These are phyloP conservation scores for Xylaria bambusicola DNA, from an alignment of 495 filamentous ascomycete species.

Conservation along the genomic window DNA sequence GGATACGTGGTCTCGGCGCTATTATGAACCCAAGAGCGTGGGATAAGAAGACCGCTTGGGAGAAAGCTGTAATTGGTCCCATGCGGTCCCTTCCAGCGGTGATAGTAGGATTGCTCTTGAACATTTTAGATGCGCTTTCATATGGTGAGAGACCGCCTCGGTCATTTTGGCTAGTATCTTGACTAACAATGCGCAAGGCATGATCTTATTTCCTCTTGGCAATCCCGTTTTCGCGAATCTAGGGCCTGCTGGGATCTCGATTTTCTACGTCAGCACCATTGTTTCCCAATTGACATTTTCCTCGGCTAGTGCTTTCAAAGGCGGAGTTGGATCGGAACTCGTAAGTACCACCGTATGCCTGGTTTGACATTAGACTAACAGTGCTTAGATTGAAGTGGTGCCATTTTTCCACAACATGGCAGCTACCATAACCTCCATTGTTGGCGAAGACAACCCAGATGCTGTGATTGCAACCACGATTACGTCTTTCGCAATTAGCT, in stretches of 20 bases:
- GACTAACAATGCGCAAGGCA: slow-evolving; percentile 51
- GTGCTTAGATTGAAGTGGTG: slow-evolving; percentile 81
- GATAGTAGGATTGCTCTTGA: slow-evolving; percentile 82
- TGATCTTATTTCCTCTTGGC: slow-evolving; percentile 93
- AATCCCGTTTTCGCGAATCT: slow-evolving; percentile 78
- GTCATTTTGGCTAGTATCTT: background rate
- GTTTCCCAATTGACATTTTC: slow-evolving; percentile 94
- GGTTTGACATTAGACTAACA: slow-evolving; percentile 9
- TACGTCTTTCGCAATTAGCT: slow-evolving; percentile 85
- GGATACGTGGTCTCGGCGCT: slow-evolving; percentile 23
- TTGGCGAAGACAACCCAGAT: slow-evolving; percentile 79
- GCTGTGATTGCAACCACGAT: slow-evolving; percentile 92
- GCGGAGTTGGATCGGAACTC: slow-evolving; percentile 95
- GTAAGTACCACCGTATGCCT: slow-evolving; percentile 42
- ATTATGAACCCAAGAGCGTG: slow-evolving; percentile 67
- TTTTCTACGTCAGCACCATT: slow-evolving; percentile 98
- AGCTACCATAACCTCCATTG: slow-evolving; percentile 73
- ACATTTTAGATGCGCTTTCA: slow-evolving; percentile 90
- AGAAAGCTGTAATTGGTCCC: slow-evolving; percentile 64
- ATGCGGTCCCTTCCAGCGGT: slow-evolving; percentile 77
- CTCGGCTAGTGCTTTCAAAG: slow-evolving; percentile 82
- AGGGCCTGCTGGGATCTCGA: slow-evolving; percentile 91
- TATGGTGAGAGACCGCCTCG: slow-evolving; percentile 64
- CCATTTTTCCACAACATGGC: slow-evolving; percentile 99
- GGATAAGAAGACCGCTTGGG: slow-evolving; percentile 66